Percentiles rank a stretch among this genome's conserved stretches.
Conservation (phyloP, 2,329 filamentous ascomycete genomes). For the Laburnicola sp. region DNA sequence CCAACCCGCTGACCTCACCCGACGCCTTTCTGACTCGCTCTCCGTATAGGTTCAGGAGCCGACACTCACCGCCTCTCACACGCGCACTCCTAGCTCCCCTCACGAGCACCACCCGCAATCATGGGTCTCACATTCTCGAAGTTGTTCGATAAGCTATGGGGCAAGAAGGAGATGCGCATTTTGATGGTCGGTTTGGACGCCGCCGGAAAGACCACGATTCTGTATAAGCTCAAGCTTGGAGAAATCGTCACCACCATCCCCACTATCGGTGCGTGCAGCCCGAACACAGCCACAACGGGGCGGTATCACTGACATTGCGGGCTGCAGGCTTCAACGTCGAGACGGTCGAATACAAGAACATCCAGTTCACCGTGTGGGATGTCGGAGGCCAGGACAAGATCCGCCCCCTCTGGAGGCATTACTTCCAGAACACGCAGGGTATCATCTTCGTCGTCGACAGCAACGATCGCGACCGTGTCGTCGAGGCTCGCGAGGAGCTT, state of each 20-base stretch:
- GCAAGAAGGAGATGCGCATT: slow-evolving; percentile 98
- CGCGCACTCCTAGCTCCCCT: slow-evolving; percentile 27
- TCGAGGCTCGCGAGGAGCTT: slow-evolving; percentile 89
- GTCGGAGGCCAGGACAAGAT: slow-evolving; percentile 99
- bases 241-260: slow-evolving; percentile 98
- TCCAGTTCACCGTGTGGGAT: slow-evolving; percentile 99
- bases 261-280: slow-evolving; percentile 68
- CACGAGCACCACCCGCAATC: slow-evolving; percentile 56
- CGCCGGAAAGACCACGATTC: slow-evolving; percentile 94
- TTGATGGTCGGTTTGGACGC: slow-evolving; percentile 98
- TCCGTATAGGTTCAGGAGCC: slow-evolving; percentile 43
- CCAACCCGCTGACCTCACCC: slow-evolving; percentile 14
- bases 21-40: slow-evolving; percentile 18
- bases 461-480: slow-evolving; percentile 86
- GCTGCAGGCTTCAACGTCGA: slow-evolving; percentile 87
- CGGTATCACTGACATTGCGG: slow-evolving; percentile 28
- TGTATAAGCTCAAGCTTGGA: slow-evolving; percentile 98
- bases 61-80: slow-evolving; percentile 31
- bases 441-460: slow-evolving; percentile 99
- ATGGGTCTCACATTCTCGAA: slow-evolving; percentile 96
- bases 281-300: slow-evolving; percentile 8
- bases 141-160: slow-evolving; percentile 98
- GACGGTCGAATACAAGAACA: slow-evolving; percentile 98
- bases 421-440: slow-evolving; percentile 94
- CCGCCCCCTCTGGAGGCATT: slow-evolving; percentile 93